Base-by-base conservation (phyloP, 2,329 filamentous ascomycete genomes). In the Epichloe typhina region DNA sequence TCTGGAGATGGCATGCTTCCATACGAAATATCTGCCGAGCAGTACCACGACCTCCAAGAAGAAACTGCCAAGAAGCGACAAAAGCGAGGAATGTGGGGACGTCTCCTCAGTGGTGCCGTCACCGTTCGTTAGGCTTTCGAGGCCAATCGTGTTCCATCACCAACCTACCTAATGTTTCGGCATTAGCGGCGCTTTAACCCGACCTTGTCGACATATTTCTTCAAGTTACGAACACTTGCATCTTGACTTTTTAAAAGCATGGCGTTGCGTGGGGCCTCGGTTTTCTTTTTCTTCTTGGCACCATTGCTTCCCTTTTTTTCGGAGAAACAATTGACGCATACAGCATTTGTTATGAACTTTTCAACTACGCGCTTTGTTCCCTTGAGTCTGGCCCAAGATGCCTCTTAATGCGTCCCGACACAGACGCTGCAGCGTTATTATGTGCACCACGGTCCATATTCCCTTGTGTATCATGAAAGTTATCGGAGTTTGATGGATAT, bases 11-110 rank as follows among this genome's bases (percentile, higher is more conserved):
- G 64, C 49, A 63, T 73, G 55, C 71, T 79, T 4, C 74, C 76
- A 5, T 80, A 79, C 62, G 76, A 80, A 64, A 76, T 79, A 57
- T 72, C 70, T 53, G 59, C 66, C 36, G 75, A 79, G 26, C 72
- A 79, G 53, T 69, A 78, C 53, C 69, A 71, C 53, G 69, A 72
- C 51, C 61, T 76, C 43, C 72, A 77, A 54, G 70, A 76, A 46
- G 68, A 65, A 40, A 63, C 65, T 44, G 61, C 60, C 53, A 74
- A 72, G 63, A 76, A 76, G 68, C 72, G 75, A 48, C 69, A 69
- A 52, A 69, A 71, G 47, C 69, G 73, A 39, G 73, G 75, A 55
- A 70, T 79, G 66, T 75, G 75, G 64, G 72, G 72, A 36, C 73
- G 76, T 41, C 69, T 79, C 53, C 75, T 79, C 53, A 72, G 73